Evolutionary conservation across 1,284 basidiomycete genomes (phyloP).

Genomic region (Leccinum ponderosum): DNA sequence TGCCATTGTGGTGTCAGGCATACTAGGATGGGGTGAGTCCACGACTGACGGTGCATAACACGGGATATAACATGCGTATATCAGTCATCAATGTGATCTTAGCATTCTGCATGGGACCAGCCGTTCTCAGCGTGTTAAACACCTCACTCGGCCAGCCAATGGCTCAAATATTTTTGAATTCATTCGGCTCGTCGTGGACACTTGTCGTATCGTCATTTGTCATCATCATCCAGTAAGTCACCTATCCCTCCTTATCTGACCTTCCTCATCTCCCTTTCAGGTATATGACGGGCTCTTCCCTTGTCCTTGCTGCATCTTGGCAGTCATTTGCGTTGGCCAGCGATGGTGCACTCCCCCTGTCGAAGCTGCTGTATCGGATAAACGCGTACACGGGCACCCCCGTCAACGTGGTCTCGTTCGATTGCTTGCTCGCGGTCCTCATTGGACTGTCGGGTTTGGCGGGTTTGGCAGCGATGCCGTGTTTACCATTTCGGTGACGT

Average conservation of each 20-base stretch:
- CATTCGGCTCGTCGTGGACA: not conserved
- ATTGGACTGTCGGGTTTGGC: not conserved
- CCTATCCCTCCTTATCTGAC: not conserved
- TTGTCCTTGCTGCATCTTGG: not conserved
- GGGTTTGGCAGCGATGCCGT: not conserved
- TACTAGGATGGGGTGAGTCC: slow-evolving; percentile 26
- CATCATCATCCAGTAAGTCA: not conserved
- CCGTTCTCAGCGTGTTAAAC: not conserved
- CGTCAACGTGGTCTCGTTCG: not conserved
- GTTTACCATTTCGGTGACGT: not conserved
- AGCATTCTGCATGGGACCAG: not conserved
- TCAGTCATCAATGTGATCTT: not conserved
- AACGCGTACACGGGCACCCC: not conserved
- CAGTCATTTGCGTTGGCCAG: not conserved
- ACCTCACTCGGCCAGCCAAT: not conserved
- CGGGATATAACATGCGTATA: not conserved
- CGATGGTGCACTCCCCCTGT: not conserved
- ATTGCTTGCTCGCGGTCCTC: too few species aligned
- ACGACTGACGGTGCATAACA: not conserved
- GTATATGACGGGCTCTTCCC: not conserved
- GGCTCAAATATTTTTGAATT: not conserved
- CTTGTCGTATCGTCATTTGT: not conserved
- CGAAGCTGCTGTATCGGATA: not conserved
- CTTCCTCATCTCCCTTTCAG: not conserved
- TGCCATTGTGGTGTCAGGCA: slow-evolving; percentile 13